Evolutionary conservation across 495 filamentous ascomycete genomes (phyloP).

Genomic region (Durotheca rogersii): DNA sequence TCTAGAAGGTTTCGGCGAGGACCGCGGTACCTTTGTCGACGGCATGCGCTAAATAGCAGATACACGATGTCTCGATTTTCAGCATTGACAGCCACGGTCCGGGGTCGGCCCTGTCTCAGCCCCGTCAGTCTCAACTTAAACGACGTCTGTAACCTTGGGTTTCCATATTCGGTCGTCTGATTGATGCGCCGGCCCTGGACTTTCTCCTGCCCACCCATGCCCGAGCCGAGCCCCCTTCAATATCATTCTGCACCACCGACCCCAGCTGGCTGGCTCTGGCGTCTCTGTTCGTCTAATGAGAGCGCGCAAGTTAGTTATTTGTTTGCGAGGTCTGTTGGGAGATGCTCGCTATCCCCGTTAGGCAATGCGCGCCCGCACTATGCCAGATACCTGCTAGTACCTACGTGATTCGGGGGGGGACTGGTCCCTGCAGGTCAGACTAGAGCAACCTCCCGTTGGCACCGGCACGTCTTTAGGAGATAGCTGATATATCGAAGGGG

Average conservation of each 20-base stretch:
- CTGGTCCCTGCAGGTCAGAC: too few species aligned
- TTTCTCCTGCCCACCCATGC: neutral
- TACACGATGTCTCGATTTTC: too few species aligned
- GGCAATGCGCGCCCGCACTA: too few species aligned
- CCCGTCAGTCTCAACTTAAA: conserved; percentile 23
- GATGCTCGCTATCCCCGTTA: too few species aligned
- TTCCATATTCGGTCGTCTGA: conserved; percentile 13
- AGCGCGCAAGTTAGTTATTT: too few species aligned
- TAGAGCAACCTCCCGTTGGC: too few species aligned
- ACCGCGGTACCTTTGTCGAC: neutral
- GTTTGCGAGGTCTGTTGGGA: too few species aligned
- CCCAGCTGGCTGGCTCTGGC: neutral
- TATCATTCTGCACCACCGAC: conserved; percentile 13
- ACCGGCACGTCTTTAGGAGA: too few species aligned
- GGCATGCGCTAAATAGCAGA: too few species aligned
- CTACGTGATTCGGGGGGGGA: too few species aligned
- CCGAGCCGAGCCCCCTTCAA: conserved; percentile 7
- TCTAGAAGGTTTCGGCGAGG: neutral
- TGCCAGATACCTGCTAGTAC: too few species aligned
- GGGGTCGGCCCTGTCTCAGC: conserved; percentile 12
- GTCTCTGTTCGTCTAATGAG: neutral
- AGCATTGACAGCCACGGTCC: conserved; percentile 34
- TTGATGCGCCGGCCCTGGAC: conserved; percentile 12
- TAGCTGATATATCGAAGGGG: too few species aligned
- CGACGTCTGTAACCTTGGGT: conserved; percentile 23